Conservation (phyloP, 352 stramenopile species). For the Aphanomyces euteiches region DNA sequence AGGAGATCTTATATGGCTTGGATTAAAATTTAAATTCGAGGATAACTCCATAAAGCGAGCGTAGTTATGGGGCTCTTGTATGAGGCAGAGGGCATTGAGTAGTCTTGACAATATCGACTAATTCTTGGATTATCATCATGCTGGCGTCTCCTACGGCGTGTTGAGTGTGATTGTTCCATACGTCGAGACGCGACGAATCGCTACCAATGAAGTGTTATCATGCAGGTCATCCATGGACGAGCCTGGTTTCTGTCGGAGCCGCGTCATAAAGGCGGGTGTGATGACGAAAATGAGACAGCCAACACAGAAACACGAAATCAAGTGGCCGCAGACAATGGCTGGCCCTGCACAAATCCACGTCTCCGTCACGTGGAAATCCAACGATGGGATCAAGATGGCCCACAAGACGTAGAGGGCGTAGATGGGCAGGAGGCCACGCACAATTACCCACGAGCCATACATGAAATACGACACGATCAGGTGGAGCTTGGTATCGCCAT, state of each 20-base stretch:
- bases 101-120: no score
- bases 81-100: no score
- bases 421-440: slow-evolving; percentile 66
- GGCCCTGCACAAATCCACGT: slow-evolving; percentile 62
- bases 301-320: slow-evolving; percentile 78
- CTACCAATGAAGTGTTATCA: no score
- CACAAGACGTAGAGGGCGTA: slow-evolving; percentile 81
- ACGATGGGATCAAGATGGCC: slow-evolving; percentile 57
- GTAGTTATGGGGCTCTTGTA: no score
- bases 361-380: slow-evolving; percentile 26
- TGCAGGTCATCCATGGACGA: no score
- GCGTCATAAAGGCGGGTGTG: slow-evolving; percentile 70
- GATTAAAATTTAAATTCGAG: no score
- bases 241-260: background rate
- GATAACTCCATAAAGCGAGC: no score
- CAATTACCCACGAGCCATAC: slow-evolving; percentile 74
- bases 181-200: no score
- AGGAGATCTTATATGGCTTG: no score
- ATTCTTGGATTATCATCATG: no score
- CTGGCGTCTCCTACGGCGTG: no score
- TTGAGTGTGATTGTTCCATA: no score
- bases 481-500: slow-evolving; percentile 56
- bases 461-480: slow-evolving; percentile 66
- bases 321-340: slow-evolving; percentile 63
- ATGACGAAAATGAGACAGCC: slow-evolving; percentile 79